Conservation (phyloP, 2,329 filamentous ascomycete species). For the Lachnellula arida region DNA sequence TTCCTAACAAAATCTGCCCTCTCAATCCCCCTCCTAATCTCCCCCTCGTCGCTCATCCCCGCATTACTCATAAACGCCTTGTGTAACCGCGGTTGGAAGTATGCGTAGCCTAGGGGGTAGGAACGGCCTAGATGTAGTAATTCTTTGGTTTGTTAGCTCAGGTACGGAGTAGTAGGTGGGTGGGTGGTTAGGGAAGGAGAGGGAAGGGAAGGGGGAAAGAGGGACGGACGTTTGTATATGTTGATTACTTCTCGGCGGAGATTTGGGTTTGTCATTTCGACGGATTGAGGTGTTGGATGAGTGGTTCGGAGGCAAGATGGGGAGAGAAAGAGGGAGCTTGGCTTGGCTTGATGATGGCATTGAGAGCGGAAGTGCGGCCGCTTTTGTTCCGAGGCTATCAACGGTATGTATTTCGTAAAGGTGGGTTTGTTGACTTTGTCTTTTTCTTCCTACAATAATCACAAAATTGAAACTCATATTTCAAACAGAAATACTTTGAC, state of each 20-base stretch:
- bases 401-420: no score
- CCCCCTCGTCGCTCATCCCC: slow-evolving; percentile 61
- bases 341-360: background rate
- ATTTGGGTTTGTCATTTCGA: slow-evolving; percentile 25
- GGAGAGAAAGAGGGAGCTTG: background rate
- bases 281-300: background rate
- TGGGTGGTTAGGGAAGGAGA: no score
- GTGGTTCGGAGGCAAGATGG: background rate
- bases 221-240: slow-evolving; percentile 76
- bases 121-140: slow-evolving; percentile 78
- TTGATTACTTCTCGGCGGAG: slow-evolving; percentile 75
- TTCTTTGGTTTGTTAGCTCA: slow-evolving; percentile 47
- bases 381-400: background rate
- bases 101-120: slow-evolving; percentile 80
- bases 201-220: background rate
- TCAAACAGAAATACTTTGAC: background rate
- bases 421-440: background rate
- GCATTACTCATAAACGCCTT: slow-evolving; percentile 78
- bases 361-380: background rate
- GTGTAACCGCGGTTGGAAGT: slow-evolving; percentile 78
- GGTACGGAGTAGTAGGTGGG: background rate
- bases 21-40: slow-evolving; percentile 71
- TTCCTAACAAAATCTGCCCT: slow-evolving; percentile 88
- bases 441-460: background rate
- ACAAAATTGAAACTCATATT: background rate